Evolutionary conservation across 2,329 filamentous ascomycete genomes (phyloP).

Genomic region (Colletotrichum sp.): DNA sequence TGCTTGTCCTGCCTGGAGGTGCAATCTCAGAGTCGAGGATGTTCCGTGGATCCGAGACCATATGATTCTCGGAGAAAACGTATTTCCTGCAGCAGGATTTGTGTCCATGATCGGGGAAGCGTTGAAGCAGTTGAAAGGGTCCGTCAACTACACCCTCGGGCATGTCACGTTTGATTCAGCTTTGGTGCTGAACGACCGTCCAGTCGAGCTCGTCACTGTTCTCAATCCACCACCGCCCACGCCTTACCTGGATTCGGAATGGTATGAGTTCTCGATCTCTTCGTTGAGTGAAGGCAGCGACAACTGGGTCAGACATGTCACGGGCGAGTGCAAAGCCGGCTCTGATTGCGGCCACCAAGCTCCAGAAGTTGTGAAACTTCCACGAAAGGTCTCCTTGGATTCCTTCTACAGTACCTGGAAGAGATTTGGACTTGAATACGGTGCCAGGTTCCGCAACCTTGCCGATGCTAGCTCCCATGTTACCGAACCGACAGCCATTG

Average conservation of each 20-base stretch:
- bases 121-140: background rate
- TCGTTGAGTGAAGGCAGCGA: conserved; percentile 27
- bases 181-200: conserved; percentile 31
- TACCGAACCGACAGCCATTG: background rate
- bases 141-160: conserved; percentile 29
- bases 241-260: conserved; percentile 26
- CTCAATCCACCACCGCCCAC: conserved; percentile 30
- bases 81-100: conserved; percentile 9
- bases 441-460: conserved; percentile 24
- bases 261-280: conserved; percentile 36
- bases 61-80: background rate
- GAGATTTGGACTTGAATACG: conserved; percentile 34
- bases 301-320: conserved; percentile 1
- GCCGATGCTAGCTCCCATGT: conserved; percentile 13
- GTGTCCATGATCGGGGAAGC: conserved; percentile 16
- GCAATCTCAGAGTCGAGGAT: conserved; percentile 9
- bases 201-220: conserved; percentile 36
- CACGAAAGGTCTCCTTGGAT: conserved; percentile 24
- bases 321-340: background rate
- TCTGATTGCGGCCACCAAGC: background rate
- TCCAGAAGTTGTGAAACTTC: background rate
- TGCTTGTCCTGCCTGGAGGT: conserved; percentile 8
- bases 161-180: conserved; percentile 33
- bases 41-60: conserved; percentile 8
- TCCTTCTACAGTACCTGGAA: conserved; percentile 31